Evolutionary conservation across 345 rosid genomes (phyloP), one percentile per base, ranked within the genome.

Genomic region (Dimocarpus longan): DNA sequence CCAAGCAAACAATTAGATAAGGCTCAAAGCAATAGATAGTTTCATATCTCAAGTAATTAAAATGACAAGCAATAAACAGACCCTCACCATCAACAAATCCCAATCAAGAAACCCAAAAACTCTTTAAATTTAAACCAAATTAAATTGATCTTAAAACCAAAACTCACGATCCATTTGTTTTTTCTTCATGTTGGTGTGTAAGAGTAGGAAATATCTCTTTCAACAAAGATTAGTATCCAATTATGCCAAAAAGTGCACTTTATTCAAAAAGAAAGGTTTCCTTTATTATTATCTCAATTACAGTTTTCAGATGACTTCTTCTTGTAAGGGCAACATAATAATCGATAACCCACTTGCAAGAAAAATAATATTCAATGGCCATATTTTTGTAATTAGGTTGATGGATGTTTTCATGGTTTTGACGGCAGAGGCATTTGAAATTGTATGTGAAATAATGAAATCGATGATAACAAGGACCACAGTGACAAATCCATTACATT

Each of bases 201-300:
- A 3, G 63, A 56, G 40, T 11, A 16, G 44, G 68, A 74, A 22
- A 32, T 32, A 11, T 66, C 56, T 68, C 70, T 46, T 59, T 57
- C 68, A 62, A 48, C 44, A 32, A 56, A 66, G 71, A 12, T 62
- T 11, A n/a, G 22, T n/a, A 70, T 54, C 21, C 15, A 68, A 56
- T 79, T 42, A 56, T 40, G 22, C 65, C n/a, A n/a, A n/a, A n/a
- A 64, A 40, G 11, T 66, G 72, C 72, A 65, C 77, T 79, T 74
- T 74, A 22, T 12, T 65, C 50, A 57, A 46, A 46, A 46, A 46
- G 10, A 11, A 46, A 32, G 37, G 37, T 32, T 32, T 32, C 37
- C 4, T 32, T 32, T 32, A 11, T 50, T 50, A 50, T 13, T 50
- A 11, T 54, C 59, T 16, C 59, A 73, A n/a, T 6, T 32, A 50